A percentile compares a stretch with the other conserved stretches of the same genome.
These are phyloP conservation scores for Neurospora cerealis DNA, from an alignment of 495 filamentous ascomycete genomes.

Conservation along the genomic window DNA sequence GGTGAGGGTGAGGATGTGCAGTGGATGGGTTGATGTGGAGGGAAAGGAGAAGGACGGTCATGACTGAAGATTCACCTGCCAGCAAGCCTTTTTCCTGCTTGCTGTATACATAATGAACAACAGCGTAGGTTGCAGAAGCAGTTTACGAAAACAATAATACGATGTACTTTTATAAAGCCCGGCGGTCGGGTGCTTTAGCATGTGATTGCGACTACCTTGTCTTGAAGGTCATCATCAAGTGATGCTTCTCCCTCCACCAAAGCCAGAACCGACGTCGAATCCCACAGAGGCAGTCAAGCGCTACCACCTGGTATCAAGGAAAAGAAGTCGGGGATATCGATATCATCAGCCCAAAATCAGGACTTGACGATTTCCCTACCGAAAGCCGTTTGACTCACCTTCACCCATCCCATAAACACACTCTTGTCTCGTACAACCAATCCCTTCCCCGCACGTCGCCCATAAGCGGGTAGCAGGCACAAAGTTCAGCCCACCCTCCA, in stretches of 20 bases:
- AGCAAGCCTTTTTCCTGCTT: neutral
- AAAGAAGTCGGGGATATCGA: neutral
- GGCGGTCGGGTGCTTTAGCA: neutral
- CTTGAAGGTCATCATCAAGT: neutral
- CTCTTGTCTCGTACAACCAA: neutral
- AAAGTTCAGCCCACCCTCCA: neutral
- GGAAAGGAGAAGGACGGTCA: neutral
- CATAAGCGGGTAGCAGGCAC: neutral
- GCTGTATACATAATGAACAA: neutral
- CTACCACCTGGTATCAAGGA: neutral
- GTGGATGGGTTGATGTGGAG: neutral
- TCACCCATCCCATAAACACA: neutral
- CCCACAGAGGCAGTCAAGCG: neutral
- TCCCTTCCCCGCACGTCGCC: neutral
- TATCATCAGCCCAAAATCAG: neutral
- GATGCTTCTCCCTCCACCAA: neutral
- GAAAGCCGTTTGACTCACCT: neutral
- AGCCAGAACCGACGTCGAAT: neutral
- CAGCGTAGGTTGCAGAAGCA: neutral
- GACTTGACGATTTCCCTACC: neutral
- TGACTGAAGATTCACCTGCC: neutral
- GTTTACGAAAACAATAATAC: neutral
- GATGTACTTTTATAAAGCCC: neutral
- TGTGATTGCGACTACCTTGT: neutral
- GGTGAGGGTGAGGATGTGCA: neutral